phyloP scores from a whole-genome alignment of 2,329 filamentous ascomycete genomes.

The Penicillium olsonii region DNA sequence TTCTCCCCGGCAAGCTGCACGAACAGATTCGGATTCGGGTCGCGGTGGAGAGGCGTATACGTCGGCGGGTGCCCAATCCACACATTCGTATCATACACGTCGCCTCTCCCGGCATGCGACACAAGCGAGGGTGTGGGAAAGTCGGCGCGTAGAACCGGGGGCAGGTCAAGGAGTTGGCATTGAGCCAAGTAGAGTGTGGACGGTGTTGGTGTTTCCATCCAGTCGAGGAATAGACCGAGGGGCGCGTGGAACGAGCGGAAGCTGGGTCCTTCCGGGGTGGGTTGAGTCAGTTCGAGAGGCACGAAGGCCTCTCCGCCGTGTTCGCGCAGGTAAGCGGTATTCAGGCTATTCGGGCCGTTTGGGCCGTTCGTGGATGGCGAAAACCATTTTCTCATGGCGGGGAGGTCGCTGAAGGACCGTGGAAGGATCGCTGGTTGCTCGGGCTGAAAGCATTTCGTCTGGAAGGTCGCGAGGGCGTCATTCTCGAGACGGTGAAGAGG shows the following conservation, averaged over 20 bases:
- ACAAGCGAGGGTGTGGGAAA: constrained; percentile 69
- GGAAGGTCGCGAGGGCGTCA: constrained; percentile 53
- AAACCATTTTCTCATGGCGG: constrained; percentile 65
- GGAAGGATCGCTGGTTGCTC: constrained; percentile 57
- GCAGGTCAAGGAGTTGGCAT: constrained; percentile 69
- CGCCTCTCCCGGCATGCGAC: constrained; percentile 66
- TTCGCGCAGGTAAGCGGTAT: constrained; percentile 46
- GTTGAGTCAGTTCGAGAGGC: constrained; percentile 59
- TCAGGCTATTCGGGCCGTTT: too few relatives aligned
- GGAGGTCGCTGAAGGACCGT: constrained; percentile 48
- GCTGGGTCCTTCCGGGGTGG: constrained; percentile 15
- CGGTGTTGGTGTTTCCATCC: constrained; percentile 38
- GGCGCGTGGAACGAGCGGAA: constrained; percentile 53
- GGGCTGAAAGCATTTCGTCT: constrained; percentile 53
- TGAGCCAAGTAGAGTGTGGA: constrained; percentile 78
- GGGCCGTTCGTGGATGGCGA: constrained; percentile 33
- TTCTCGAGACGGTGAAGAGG: constrained; percentile 33
- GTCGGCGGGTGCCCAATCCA: constrained; percentile 89
- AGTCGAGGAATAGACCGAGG: constrained; percentile 65
- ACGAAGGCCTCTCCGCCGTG: constrained; percentile 53
- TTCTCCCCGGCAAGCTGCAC: constrained; percentile 78
- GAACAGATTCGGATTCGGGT: constrained; percentile 93
- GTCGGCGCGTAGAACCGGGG: constrained; percentile 62
- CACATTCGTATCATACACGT: constrained; percentile 82
- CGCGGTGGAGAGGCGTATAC: constrained; percentile 85